Percentiles rank a stretch among this genome's conserved stretches.
These are phyloP conservation scores for Macrocybe gigantea DNA, from an alignment of 768 basidiomycete species.

Conservation along the genomic window DNA sequence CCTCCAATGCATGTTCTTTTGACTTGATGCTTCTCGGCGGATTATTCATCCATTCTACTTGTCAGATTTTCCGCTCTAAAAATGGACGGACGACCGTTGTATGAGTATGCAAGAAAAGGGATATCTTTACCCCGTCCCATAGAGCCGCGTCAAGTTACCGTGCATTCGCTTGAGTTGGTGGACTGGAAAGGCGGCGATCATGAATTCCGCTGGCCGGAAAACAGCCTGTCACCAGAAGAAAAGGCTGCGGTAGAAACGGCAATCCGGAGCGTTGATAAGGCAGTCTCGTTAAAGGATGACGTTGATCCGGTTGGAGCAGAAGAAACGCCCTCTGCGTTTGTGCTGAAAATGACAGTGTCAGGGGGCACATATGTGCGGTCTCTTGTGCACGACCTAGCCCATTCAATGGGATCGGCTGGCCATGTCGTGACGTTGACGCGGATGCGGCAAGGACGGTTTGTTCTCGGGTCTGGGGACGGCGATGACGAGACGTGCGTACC, in stretches of 20 bases:
- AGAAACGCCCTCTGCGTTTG: slow-evolving; percentile 69
- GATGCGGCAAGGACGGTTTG: slow-evolving; percentile 83
- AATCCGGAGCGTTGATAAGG: slow-evolving; percentile 42
- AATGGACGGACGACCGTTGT: slow-evolving; percentile 94
- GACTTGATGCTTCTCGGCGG: background rate
- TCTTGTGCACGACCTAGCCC: slow-evolving; percentile 89
- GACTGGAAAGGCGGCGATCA: slow-evolving; percentile 80
- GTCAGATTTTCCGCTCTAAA: slow-evolving; percentile 93
- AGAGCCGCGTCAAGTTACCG: slow-evolving; percentile 74
- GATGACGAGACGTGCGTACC: slow-evolving; percentile 61
- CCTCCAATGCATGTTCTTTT: slow-evolving; percentile 74
- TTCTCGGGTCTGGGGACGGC: slow-evolving; percentile 39
- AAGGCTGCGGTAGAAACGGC: slow-evolving; percentile 65
- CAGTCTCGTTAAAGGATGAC: slow-evolving; percentile 33
- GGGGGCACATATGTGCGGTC: slow-evolving; percentile 97
- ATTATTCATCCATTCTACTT: slow-evolving; percentile 5
- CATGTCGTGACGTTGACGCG: slow-evolving; percentile 91
- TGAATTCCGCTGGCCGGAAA: slow-evolving; percentile 68
- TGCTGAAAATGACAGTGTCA: slow-evolving; percentile 88
- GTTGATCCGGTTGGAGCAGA: slow-evolving; percentile 21
- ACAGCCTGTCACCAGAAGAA: slow-evolving; percentile 61
- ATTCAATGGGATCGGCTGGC: slow-evolving; percentile 78
- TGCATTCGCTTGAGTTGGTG: slow-evolving; percentile 74
- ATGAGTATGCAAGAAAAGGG: slow-evolving; percentile 91
- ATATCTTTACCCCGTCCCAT: slow-evolving; percentile 94